These are phyloP conservation scores for Lachancea dasiensis DNA, from an alignment of 805 yeast genomes.

Conservation along the genomic window DNA sequence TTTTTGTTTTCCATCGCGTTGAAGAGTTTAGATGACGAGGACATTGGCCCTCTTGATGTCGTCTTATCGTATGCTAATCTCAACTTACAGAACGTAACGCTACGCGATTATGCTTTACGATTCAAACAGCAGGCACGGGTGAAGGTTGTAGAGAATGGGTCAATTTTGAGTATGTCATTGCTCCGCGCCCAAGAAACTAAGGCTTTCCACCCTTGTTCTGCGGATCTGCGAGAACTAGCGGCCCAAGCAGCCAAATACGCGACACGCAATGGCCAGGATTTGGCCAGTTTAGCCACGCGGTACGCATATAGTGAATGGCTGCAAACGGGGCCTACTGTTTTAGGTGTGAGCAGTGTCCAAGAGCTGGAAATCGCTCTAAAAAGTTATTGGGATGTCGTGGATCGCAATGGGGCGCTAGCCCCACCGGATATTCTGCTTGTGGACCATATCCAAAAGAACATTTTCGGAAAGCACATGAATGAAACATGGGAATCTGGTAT, in stretches of 20 bases:
- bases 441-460: conserved; percentile 36
- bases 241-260: conserved; percentile 41
- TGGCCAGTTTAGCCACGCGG: conserved; percentile 78
- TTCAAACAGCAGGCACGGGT: conserved; percentile 51
- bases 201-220: conserved; percentile 74
- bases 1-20: conserved; percentile 51
- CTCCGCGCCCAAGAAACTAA: conserved; percentile 62
- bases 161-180: conserved; percentile 84
- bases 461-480: conserved; percentile 50
- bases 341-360: conserved; percentile 63
- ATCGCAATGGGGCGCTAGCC: conserved; percentile 31
- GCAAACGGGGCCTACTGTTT: conserved; percentile 54
- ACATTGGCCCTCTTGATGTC: conserved; percentile 63
- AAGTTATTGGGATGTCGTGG: conserved; percentile 45
- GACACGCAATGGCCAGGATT: conserved; percentile 46
- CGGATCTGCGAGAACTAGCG: conserved; percentile 44
- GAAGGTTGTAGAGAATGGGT: conserved; percentile 63
- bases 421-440: conserved; percentile 41
- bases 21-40: conserved; percentile 30
- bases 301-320: conserved; percentile 64
- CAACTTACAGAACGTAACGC: conserved; percentile 66
- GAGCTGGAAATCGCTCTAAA: conserved; percentile 62
- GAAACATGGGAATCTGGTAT: conserved; percentile 63
- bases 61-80: conserved; percentile 75
- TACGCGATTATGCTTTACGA: conserved; percentile 42